Conservation (phyloP, 768 basidiomycete genomes). For the Pisolithus marmoratus region DNA sequence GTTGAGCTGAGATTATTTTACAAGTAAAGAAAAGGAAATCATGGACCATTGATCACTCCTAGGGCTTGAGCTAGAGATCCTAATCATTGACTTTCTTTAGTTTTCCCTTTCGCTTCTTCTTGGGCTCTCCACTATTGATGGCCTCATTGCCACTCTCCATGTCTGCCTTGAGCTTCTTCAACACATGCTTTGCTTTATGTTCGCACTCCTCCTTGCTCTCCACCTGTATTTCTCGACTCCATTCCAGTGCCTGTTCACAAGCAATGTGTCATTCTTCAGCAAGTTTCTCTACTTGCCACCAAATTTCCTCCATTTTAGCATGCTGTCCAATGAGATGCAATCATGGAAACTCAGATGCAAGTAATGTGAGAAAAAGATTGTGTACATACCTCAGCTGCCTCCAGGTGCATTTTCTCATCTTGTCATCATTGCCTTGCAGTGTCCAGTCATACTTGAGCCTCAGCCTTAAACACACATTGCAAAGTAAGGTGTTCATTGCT, state of each 20-base stretch:
- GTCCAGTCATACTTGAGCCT: conserved; percentile 73
- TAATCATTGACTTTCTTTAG: conserved; percentile 48
- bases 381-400: conserved; percentile 56
- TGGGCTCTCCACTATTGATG: conserved; percentile 39
- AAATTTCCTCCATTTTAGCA: conserved; percentile 55
- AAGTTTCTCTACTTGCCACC: conserved; percentile 66
- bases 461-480: conserved; percentile 68
- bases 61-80: too few relatives aligned
- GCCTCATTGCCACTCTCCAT: conserved; percentile 49
- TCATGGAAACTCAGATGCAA: not conserved
- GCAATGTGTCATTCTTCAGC: conserved; percentile 72
- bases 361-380: not conserved
- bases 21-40: not conserved
- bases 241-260: conserved; percentile 74
- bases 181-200: conserved; percentile 49
- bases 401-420: conserved; percentile 67
- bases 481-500: conserved; percentile 72
- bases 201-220: conserved; percentile 79
- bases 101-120: conserved; percentile 77
- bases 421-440: conserved; percentile 72
- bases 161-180: conserved; percentile 48
- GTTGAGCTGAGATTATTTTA: not conserved
- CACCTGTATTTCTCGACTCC: conserved; percentile 65
- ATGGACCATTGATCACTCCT: too few relatives aligned
- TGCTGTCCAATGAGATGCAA: conserved; percentile 34